Percentiles rank a stretch among this genome's conserved stretches.
These are phyloP conservation scores for Chlorociboria aeruginascens DNA, from an alignment of 495 filamentous ascomycete species.

Conservation along the genomic window DNA sequence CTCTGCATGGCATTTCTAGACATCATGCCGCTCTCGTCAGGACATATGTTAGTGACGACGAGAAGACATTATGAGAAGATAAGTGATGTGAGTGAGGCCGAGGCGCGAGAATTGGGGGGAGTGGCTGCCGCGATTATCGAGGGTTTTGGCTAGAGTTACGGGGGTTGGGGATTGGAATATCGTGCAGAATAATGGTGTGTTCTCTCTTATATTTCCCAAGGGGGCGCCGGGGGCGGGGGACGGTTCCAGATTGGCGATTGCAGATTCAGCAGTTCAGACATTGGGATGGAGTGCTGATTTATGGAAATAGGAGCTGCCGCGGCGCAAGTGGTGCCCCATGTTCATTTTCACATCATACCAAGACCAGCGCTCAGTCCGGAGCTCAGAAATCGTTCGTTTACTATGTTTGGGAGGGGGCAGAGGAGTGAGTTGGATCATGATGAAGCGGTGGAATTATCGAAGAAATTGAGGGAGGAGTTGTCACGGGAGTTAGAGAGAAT, in stretches of 20 bases:
- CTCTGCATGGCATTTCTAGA: slow-evolving; percentile 76
- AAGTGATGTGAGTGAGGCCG: slow-evolving; percentile 43
- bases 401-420: slow-evolving; percentile 79
- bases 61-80: slow-evolving; percentile 61
- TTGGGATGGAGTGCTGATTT: background rate
- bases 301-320: slow-evolving; percentile 51
- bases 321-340: slow-evolving; percentile 82
- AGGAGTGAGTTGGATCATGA: slow-evolving; percentile 80
- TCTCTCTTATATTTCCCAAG: background rate
- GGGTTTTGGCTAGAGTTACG: slow-evolving; percentile 50
- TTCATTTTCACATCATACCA: slow-evolving; percentile 89
- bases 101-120: slow-evolving; percentile 51
- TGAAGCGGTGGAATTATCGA: slow-evolving; percentile 54
- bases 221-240: too few relatives aligned
- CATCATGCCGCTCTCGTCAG: slow-evolving; percentile 69
- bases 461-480: slow-evolving; percentile 48
- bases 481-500: slow-evolving; percentile 19
- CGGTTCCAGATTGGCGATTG: background rate
- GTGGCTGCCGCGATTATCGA: slow-evolving; percentile 65
- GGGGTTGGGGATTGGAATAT: slow-evolving; percentile 77
- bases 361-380: slow-evolving; percentile 39
- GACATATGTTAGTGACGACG: slow-evolving; percentile 68
- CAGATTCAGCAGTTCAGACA: background rate
- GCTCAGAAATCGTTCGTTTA: slow-evolving; percentile 39
- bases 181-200: slow-evolving; percentile 82